Conservation (phyloP, 495 filamentous ascomycete genomes). For the Apiosordaria backusii region DNA sequence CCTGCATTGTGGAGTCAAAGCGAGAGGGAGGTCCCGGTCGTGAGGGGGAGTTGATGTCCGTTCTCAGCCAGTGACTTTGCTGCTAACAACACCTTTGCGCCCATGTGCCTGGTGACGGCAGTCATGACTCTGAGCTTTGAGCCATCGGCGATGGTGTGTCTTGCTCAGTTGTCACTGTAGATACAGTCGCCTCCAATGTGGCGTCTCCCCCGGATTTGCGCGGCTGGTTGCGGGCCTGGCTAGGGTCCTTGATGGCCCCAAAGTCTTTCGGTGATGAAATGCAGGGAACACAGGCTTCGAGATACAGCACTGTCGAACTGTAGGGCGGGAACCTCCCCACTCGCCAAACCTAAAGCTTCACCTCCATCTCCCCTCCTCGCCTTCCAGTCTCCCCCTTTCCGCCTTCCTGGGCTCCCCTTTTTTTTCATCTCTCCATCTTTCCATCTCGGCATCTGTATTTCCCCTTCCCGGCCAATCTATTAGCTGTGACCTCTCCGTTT, state of each 20-base stretch:
- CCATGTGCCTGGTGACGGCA: neutral
- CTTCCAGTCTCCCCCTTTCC: slow-evolving; percentile 13
- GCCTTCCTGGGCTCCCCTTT: slow-evolving; percentile 13
- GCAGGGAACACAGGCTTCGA: slow-evolving; percentile 17
- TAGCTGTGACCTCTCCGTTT: neutral
- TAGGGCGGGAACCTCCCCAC: slow-evolving; percentile 36
- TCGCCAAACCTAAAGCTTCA: slow-evolving; percentile 34
- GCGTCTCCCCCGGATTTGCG: neutral
- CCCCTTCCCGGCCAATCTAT: neutral
- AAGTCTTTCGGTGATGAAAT: slow-evolving; percentile 18
- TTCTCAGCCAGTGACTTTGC: neutral
- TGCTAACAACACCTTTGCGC: neutral
- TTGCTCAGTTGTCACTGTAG: neutral
- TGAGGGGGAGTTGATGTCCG: slow-evolving; percentile 21
- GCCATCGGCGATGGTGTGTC: no score
- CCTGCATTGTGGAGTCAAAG: slow-evolving; percentile 26
- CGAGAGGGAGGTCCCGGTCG: slow-evolving; percentile 19
- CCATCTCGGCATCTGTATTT: neutral
- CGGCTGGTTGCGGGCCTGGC: neutral
- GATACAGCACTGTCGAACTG: slow-evolving; percentile 11
- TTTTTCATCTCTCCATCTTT: neutral
- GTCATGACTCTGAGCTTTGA: neutral
- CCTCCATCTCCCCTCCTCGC: slow-evolving; percentile 23
- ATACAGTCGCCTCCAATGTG: neutral
- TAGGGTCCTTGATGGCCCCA: slow-evolving; percentile 8